These are phyloP conservation scores for Pyrenophora tritici-repentis DNA, from an alignment of 2,329 filamentous ascomycete genomes.

Conservation along the genomic window DNA sequence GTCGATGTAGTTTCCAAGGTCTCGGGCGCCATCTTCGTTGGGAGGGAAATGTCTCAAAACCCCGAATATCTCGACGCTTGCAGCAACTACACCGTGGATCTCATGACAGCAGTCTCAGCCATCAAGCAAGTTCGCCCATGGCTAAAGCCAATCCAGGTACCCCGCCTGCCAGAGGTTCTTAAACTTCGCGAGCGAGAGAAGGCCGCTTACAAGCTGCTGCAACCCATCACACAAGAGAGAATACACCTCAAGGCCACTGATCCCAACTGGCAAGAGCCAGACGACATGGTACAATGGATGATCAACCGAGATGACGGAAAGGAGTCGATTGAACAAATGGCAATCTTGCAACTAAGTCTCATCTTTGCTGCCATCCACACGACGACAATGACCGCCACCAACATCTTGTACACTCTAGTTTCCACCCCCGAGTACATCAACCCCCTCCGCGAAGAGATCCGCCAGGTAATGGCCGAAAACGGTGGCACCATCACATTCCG, in stretches of 20 bases:
- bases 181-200: conserved; percentile 26
- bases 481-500: conserved; percentile 34
- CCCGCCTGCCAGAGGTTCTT: conserved; percentile 32
- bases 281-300: conserved; percentile 49
- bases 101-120: conserved; percentile 33
- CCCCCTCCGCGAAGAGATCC: conserved; percentile 50
- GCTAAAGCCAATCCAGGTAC: conserved; percentile 31
- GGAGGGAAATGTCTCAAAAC: conserved; percentile 35
- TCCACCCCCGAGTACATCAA: conserved; percentile 49
- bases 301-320: conserved; percentile 28
- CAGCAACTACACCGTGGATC: conserved; percentile 40
- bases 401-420: conserved; percentile 40
- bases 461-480: conserved; percentile 46
- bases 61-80: conserved; percentile 37
- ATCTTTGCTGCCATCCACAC: conserved; percentile 43
- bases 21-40: conserved; percentile 43
- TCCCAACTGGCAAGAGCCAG: conserved; percentile 38
- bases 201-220: conserved; percentile 18
- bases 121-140: conserved; percentile 35
- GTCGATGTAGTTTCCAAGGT: conserved; percentile 42
- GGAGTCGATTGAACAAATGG: conserved; percentile 7
- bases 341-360: conserved; percentile 27
- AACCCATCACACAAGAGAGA: conserved; percentile 35
- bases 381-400: conserved; percentile 32
- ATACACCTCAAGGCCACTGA: conserved; percentile 28